Conservation (phyloP, 1,284 basidiomycete genomes). For the Sporisorium iseilematis-ciliati region DNA sequence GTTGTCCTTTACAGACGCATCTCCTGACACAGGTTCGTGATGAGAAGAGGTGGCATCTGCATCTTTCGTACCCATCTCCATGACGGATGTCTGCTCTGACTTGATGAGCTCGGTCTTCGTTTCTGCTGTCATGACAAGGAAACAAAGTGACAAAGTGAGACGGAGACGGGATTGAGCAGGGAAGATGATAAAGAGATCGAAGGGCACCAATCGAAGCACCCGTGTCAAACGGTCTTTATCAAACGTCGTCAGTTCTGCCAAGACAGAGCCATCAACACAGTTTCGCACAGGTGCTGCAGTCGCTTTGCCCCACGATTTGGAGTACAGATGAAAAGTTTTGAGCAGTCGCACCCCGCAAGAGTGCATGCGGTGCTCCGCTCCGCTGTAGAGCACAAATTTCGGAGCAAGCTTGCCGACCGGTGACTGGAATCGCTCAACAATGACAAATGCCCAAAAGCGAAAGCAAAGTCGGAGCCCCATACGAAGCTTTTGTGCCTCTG, state of each 20-base stretch:
- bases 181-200: not conserved
- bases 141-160: not conserved
- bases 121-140: not conserved
- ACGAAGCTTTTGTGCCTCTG: not conserved
- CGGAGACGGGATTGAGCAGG: not conserved
- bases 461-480: not conserved
- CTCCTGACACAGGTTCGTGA: not conserved
- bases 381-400: not conserved
- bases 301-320: not conserved
- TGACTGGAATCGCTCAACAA: not conserved
- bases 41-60: not conserved
- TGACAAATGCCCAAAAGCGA: too few species aligned
- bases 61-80: not conserved
- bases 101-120: not conserved
- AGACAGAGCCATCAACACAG: not conserved
- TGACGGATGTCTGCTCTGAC: slow-evolving; percentile 6
- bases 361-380: not conserved
- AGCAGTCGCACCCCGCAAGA: slow-evolving; percentile 1
- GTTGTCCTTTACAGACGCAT: not conserved
- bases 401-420: not conserved
- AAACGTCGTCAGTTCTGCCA: not conserved
- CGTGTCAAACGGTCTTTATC: too few species aligned
- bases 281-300: not conserved
- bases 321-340: not conserved
- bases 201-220: not conserved